Conservation (phyloP, 2,329 filamentous ascomycete species). For the Pseudopithomyces chartarum region DNA sequence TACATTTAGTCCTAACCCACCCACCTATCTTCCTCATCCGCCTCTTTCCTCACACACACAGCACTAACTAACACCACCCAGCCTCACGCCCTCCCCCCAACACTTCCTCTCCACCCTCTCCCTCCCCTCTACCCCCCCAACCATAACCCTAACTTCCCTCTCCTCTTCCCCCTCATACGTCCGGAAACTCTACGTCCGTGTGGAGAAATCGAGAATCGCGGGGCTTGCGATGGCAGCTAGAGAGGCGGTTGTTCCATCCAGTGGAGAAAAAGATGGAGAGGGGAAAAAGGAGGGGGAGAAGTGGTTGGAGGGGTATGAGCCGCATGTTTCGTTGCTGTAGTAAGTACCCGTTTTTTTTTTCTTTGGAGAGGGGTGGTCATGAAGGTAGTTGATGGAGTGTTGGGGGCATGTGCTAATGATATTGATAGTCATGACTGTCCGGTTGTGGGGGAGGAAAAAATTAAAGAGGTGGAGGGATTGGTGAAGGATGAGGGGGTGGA, state of each 20-base stretch:
- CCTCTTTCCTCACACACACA: too few relatives aligned
- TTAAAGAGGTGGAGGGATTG: constrained; percentile 27
- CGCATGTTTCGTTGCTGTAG: constrained; percentile 51
- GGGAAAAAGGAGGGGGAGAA: constrained; percentile 24
- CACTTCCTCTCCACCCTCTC: constrained; percentile 43
- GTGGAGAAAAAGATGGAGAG: constrained; percentile 19
- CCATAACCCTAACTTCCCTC: constrained; percentile 35
- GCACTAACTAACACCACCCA: too few relatives aligned
- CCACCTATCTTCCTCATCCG: too few relatives aligned
- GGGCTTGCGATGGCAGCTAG: constrained; percentile 20
- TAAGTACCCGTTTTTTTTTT: constrained; percentile 34
- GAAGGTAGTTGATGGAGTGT: neutral
- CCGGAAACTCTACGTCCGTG: constrained; percentile 45
- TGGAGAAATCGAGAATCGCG: constrained; percentile 28
- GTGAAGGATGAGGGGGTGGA: constrained; percentile 29
- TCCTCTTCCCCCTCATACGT: constrained; percentile 45
- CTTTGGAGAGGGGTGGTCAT: neutral
- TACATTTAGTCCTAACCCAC: too few relatives aligned
- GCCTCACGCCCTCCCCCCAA: constrained; percentile 39
- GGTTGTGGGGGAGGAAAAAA: constrained; percentile 22
- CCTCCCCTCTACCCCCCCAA: constrained; percentile 21
- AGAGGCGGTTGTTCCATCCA: constrained; percentile 25
- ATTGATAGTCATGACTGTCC: constrained; percentile 38
- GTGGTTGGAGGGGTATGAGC: constrained; percentile 43
- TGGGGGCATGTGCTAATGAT: too few relatives aligned